These are phyloP conservation scores for Exidia glandulosa DNA, from an alignment of 768 basidiomycete genomes.

Conservation along the genomic window DNA sequence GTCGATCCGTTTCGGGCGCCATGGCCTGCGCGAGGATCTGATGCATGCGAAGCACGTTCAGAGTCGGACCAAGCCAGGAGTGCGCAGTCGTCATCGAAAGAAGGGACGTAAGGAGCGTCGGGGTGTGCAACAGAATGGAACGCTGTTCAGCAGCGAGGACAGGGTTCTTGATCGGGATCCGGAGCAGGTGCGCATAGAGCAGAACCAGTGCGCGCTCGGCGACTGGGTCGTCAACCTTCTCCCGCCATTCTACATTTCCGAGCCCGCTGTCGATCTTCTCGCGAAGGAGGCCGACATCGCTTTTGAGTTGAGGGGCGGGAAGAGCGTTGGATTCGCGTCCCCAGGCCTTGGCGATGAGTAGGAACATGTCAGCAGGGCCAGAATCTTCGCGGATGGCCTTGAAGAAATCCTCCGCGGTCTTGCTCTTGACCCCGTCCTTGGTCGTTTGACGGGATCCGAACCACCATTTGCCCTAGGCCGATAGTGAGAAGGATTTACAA, in stretches of 20 bases:
- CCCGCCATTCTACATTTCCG: background rate
- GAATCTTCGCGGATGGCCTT: constrained; percentile 74
- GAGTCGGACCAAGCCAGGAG: constrained; percentile 77
- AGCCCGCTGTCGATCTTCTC: constrained; percentile 29
- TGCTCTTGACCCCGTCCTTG: constrained; percentile 79
- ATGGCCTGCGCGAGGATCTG: constrained; percentile 78
- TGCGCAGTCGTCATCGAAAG: constrained; percentile 75
- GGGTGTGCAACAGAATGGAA: constrained; percentile 57
- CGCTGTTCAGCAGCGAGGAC: constrained; percentile 50
- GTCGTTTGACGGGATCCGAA: constrained; percentile 83
- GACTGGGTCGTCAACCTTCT: constrained; percentile 45
- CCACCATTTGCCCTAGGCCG: constrained; percentile 87
- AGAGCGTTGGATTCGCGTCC: constrained; percentile 28
- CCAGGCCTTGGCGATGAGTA: constrained; percentile 56
- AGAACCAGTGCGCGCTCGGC: constrained; percentile 48
- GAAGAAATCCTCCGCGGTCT: constrained; percentile 82
- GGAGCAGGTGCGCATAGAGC: constrained; percentile 76
- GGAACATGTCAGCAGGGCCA: constrained; percentile 58
- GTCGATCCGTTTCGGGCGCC: constrained; percentile 36
- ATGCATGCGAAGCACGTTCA: constrained; percentile 72
- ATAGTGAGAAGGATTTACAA: background rate
- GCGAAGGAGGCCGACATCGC: constrained; percentile 37
- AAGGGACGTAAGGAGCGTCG: constrained; percentile 64
- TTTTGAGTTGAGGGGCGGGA: constrained; percentile 9
- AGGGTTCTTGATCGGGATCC: constrained; percentile 42